Percentiles rank a stretch among this genome's conserved stretches.
These are phyloP conservation scores for Monosporozyma siamensis DNA, from an alignment of 805 yeast genomes.

Conservation along the genomic window DNA sequence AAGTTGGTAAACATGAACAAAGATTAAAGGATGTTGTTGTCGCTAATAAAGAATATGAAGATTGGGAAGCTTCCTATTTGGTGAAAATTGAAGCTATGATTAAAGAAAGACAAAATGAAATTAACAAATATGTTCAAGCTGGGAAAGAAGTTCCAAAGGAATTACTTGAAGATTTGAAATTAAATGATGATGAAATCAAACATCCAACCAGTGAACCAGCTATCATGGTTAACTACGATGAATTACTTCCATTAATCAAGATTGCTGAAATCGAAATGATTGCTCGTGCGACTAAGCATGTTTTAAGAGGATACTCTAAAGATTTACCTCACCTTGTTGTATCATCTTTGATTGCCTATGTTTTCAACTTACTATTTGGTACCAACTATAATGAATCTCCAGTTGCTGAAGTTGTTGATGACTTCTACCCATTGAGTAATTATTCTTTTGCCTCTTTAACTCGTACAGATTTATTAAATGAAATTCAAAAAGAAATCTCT, in stretches of 20 bases:
- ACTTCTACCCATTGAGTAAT: slow-evolving; percentile 35
- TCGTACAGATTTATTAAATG: slow-evolving; percentile 35
- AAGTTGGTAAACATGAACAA: slow-evolving; percentile 16
- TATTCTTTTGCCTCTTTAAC: slow-evolving; percentile 39
- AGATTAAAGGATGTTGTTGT: slow-evolving; percentile 20
- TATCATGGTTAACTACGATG: slow-evolving; percentile 28
- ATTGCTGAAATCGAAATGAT: slow-evolving; percentile 55
- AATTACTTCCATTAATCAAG: slow-evolving; percentile 38
- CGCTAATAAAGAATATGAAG: slow-evolving; percentile 27
- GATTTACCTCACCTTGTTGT: slow-evolving; percentile 44
- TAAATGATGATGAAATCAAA: slow-evolving; percentile 28
- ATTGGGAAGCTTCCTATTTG: slow-evolving; percentile 26
- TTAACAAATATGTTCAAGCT: slow-evolving; percentile 25
- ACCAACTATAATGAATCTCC: slow-evolving; percentile 34
- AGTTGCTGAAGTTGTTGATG: slow-evolving; percentile 35
- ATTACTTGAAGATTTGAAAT: slow-evolving; percentile 26
- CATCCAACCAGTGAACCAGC: slow-evolving; percentile 30
- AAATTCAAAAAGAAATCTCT: slow-evolving; percentile 44
- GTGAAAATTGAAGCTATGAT: slow-evolving; percentile 26
- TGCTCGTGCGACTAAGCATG: slow-evolving; percentile 71
- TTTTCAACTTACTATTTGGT: slow-evolving; percentile 66
- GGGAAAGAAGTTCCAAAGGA: slow-evolving; percentile 31
- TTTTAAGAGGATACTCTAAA: slow-evolving; percentile 43
- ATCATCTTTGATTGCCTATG: slow-evolving; percentile 55
- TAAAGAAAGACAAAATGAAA: slow-evolving; percentile 30